Evolutionary conservation across 352 stramenopile species (phyloP).

Genomic region (Pythium volutum): DNA sequence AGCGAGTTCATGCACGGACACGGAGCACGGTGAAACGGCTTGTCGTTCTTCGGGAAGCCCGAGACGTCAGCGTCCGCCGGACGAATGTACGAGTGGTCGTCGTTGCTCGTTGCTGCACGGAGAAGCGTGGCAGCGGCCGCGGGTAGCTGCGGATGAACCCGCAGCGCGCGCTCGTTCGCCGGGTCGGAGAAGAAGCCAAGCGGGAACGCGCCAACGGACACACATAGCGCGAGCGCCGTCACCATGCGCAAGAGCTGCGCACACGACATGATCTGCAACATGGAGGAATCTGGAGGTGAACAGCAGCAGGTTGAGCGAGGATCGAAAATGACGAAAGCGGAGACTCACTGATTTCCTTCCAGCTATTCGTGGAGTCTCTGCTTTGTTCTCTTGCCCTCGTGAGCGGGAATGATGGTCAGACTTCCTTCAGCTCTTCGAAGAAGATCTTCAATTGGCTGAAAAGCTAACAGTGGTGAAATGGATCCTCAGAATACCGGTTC

Average conservation of each 20-base stretch:
- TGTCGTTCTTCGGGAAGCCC: constrained; percentile 47
- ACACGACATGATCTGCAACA: background rate
- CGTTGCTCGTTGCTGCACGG: background rate
- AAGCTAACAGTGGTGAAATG: background rate
- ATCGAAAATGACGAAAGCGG: background rate
- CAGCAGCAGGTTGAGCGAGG: background rate
- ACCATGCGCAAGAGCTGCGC: background rate
- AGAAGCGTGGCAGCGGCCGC: background rate
- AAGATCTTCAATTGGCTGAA: constrained; percentile 5
- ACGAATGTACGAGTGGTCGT: constrained; percentile 37
- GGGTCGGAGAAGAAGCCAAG: constrained; percentile 4
- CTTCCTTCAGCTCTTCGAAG: background rate
- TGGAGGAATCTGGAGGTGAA: background rate
- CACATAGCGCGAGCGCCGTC: background rate
- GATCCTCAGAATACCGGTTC: background rate
- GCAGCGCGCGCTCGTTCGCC: constrained; percentile 1
- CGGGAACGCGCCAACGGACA: constrained; percentile 5
- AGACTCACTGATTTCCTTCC: background rate
- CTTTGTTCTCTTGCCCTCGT: background rate
- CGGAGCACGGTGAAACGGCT: constrained; percentile 45
- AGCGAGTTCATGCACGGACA: constrained; percentile 69
- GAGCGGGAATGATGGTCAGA: constrained; percentile 1
- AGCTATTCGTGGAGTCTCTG: too few relatives aligned
- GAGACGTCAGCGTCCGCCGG: constrained; percentile 36
- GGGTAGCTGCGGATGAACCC: constrained; percentile 1